Conservation (phyloP, 208 protist species). For the Crithidia brevicula region DNA sequence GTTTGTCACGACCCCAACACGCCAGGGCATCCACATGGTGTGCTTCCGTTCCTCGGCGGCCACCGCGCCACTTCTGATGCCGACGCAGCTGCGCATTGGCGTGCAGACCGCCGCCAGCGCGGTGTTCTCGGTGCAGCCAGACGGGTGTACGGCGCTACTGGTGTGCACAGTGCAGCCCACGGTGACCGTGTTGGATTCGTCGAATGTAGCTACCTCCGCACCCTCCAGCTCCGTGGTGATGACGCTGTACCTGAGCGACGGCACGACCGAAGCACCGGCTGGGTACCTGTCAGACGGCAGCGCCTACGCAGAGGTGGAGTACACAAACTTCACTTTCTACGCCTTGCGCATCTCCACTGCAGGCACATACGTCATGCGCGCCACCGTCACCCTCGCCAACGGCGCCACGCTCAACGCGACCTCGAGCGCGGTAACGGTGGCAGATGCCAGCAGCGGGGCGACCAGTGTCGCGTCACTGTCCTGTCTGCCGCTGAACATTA, state of each 20-base stretch:
- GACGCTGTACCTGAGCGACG: constrained; percentile 44
- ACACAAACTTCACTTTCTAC: constrained; percentile 69
- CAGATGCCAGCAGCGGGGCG: constrained; percentile 8
- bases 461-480: constrained; percentile 38
- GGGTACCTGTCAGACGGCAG: constrained; percentile 44
- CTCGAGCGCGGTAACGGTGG: constrained; percentile 54
- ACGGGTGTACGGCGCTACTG: constrained; percentile 40
- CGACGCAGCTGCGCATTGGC: constrained; percentile 37
- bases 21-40: constrained; percentile 58
- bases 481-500: constrained; percentile 63
- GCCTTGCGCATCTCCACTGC: constrained; percentile 45
- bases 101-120: constrained; percentile 48
- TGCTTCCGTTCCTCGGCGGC: constrained; percentile 49
- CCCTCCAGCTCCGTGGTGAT: constrained; percentile 50
- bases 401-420: constrained; percentile 39
- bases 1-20: constrained; percentile 55
- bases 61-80: constrained; percentile 35
- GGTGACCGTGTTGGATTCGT: constrained; percentile 52
- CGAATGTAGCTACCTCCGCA: constrained; percentile 38
- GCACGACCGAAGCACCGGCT: constrained; percentile 28
- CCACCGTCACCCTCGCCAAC: constrained; percentile 58
- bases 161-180: constrained; percentile 70
- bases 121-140: constrained; percentile 57
- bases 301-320: constrained; percentile 40
- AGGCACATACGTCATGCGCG: constrained; percentile 67